Conservation (phyloP, 2,329 filamentous ascomycete genomes). For the Diaporthe caulivora region DNA sequence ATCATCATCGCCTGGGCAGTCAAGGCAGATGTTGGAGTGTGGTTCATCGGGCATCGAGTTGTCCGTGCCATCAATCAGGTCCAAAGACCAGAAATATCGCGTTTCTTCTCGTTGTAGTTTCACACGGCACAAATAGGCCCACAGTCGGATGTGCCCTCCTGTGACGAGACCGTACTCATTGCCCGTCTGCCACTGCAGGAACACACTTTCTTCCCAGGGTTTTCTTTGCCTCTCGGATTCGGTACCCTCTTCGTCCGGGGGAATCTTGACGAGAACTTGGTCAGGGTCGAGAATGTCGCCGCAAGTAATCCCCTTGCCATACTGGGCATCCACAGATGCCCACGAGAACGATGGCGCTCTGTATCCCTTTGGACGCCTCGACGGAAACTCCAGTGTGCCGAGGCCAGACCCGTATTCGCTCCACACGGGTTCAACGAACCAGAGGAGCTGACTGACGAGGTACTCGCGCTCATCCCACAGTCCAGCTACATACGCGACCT, state of each 20-base stretch:
- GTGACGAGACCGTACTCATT: conserved; percentile 20
- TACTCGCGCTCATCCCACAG: neutral
- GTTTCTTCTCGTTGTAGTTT: neutral
- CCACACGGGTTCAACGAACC: conserved; percentile 1
- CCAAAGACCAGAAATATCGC: conserved; percentile 7
- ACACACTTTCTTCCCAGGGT: neutral
- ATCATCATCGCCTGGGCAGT: conserved; percentile 24
- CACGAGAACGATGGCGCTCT: conserved; percentile 33
- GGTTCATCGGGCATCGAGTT: neutral
- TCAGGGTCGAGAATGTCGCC: neutral
- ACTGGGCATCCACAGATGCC: conserved; percentile 29
- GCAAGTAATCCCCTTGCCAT: neutral
- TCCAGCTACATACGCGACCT: conserved; percentile 32
- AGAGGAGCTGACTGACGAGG: conserved; percentile 31
- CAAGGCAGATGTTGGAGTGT: conserved; percentile 12
- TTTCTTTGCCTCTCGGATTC: rapidly evolving
- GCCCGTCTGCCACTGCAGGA: neutral
- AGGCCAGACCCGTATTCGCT: neutral
- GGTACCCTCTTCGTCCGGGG: neutral
- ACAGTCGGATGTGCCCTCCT: conserved; percentile 6
- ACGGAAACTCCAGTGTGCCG: neutral
- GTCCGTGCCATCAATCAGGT: neutral
- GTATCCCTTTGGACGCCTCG: conserved; percentile 15
- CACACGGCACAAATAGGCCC: conserved; percentile 1
- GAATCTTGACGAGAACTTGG: conserved; percentile 1